Evolutionary conservation across 2,329 filamentous ascomycete genomes (phyloP), one percentile per base, ranked within the genome.

Genomic region (Parastagonospora avenae): DNA sequence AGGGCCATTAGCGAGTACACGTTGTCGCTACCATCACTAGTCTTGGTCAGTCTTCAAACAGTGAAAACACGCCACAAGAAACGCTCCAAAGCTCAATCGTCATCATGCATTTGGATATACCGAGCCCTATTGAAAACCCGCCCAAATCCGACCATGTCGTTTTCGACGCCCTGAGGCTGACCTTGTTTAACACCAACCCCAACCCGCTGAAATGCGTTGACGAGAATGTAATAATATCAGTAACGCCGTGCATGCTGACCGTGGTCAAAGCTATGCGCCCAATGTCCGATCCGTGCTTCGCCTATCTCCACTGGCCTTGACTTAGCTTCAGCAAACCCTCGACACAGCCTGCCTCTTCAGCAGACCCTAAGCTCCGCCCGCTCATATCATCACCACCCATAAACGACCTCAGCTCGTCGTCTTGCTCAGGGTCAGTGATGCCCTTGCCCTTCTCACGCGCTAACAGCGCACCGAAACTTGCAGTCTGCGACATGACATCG

Each of bases 311-410:
- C 67, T 91, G 91, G n/a, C 92, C 93, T 75, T 96, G 90, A 65
- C 91, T 95, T 39, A 97, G 80, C 43, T 90, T 93, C 56, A 97
- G 74, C 57, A 97, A 76, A n/a, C 91, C 91, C 47, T 93, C 91
- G 40, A 96, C 88, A 67, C 91, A 95, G 69, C 95, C 91, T 72
- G 96, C 80, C 68, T 97, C 93, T 51, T 79, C 78, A 15, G 76
- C 77, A 9, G 73, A 75, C 36, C 74, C 76, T 37, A 74, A 62
- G 39, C 69, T 75, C 68, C 87, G 87, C 8, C 85, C 86, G 27
- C 67, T 53, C 56, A 68, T 42, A 67, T 84, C 85, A 55, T 85
- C 80, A 29, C 83, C 82, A 30, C 80, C 78, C 87, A 94, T 92
- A 72, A 93, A 92, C 3, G 79, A 80, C 55, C 88, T 84, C 37